Conservation (phyloP, 208 protist genomes). For the Leishmania turanica region DNA sequence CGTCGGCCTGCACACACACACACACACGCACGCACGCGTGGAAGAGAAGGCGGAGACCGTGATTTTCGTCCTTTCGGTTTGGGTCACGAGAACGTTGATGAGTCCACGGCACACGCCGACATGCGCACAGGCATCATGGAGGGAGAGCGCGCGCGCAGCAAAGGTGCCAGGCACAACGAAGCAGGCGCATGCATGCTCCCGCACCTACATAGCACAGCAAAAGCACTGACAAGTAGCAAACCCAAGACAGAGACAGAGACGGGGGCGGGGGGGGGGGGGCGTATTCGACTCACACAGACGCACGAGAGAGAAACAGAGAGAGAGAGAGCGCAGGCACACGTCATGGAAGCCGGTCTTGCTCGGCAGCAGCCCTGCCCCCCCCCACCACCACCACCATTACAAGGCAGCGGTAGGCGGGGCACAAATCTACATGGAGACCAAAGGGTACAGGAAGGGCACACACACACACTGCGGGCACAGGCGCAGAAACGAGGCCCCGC, state of each 20-base stretch:
- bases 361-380: too few relatives aligned
- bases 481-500: background rate
- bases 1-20: background rate
- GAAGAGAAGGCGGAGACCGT: background rate
- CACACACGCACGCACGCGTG: background rate
- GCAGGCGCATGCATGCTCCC: background rate
- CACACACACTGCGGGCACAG: background rate
- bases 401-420: background rate
- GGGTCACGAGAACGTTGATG: background rate
- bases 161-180: background rate
- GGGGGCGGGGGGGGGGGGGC: background rate
- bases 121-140: background rate
- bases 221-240: background rate
- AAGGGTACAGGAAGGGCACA: background rate
- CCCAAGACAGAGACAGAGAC: background rate
- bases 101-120: background rate
- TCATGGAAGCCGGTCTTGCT: too few relatives aligned
- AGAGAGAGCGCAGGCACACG: background rate
- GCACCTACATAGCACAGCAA: background rate
- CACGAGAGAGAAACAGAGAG: background rate
- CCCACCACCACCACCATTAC: too few relatives aligned
- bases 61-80: background rate
- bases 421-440: background rate
- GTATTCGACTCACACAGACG: background rate
- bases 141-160: background rate